These are phyloP conservation scores for Wallacemonas rigidus DNA, from an alignment of 208 protist genomes.

Conservation along the genomic window DNA sequence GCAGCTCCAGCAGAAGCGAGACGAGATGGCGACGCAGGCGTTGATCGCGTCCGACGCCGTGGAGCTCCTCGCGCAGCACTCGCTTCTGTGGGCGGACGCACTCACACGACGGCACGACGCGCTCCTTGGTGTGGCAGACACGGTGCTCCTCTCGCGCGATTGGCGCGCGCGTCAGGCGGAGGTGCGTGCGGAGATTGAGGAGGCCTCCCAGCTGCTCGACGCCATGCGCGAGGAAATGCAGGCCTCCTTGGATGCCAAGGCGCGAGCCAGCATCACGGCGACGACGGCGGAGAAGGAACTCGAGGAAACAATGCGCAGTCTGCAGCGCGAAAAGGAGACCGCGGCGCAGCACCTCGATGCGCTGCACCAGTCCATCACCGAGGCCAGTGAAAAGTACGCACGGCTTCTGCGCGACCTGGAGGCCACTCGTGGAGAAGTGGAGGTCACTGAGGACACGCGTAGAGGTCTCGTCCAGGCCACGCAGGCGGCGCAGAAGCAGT, in stretches of 20 bases:
- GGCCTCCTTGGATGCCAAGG: background rate
- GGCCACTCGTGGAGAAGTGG: background rate
- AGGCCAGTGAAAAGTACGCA: conserved; percentile 7
- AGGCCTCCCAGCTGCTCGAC: conserved; percentile 1
- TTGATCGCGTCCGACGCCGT: background rate
- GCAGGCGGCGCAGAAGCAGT: conserved; percentile 1
- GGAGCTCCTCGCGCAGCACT: background rate
- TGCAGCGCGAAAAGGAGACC: conserved; percentile 5
- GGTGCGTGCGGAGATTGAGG: background rate
- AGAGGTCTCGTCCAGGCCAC: background rate
- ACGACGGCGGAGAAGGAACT: background rate
- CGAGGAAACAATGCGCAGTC: background rate
- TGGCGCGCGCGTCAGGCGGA: background rate
- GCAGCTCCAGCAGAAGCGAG: background rate
- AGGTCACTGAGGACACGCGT: background rate
- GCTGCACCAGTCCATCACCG: conserved; percentile 1
- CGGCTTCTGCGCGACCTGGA: background rate
- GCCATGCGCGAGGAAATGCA: conserved; percentile 2
- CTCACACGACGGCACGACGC: background rate
- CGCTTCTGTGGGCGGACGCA: background rate
- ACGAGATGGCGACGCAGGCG: background rate
- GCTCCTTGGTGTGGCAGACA: background rate
- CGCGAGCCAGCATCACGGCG: background rate
- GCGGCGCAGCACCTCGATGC: conserved; percentile 7
- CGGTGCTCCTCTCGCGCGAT: background rate